Percentiles rank a stretch among this genome's conserved stretches.
Conservation (phyloP, 768 basidiomycete species). For the Sarcomyxa edulis region DNA sequence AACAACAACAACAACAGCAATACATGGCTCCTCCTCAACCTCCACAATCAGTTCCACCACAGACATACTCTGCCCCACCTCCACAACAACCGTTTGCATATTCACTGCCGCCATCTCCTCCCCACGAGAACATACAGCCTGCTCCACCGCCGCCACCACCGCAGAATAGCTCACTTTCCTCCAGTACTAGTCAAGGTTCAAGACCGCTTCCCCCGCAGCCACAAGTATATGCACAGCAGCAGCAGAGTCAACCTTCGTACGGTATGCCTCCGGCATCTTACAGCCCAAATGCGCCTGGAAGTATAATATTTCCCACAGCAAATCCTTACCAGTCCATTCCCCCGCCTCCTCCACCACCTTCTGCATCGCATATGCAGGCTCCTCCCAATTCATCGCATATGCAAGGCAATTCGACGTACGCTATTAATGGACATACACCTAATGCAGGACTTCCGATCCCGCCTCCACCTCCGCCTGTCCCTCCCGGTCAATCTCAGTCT, state of each 20-base stretch:
- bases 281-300: constrained; percentile 18
- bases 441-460: constrained; percentile 10
- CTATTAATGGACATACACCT: constrained; percentile 10
- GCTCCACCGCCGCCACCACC: constrained; percentile 24
- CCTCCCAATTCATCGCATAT: constrained; percentile 14
- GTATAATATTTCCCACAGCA: constrained; percentile 18
- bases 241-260: constrained; percentile 23
- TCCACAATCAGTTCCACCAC: constrained; percentile 27
- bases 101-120: constrained; percentile 26
- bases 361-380: constrained; percentile 14
- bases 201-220: constrained; percentile 43
- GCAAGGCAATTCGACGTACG: too few species aligned
- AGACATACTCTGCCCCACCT: constrained; percentile 26
- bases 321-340: constrained; percentile 26
- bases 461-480: constrained; percentile 22
- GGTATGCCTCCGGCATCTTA: constrained; percentile 25
- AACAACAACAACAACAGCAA: constrained; percentile 15
- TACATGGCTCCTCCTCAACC: constrained; percentile 16
- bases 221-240: constrained; percentile 32
- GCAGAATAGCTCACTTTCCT: constrained; percentile 20
- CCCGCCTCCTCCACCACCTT: constrained; percentile 27
- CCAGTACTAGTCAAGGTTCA: constrained; percentile 26
- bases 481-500: constrained; percentile 15
- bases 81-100: constrained; percentile 7
- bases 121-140: constrained; percentile 25